Conservation (phyloP, 306 rosid genomes). For the Gynostemma pentaphyllum region DNA sequence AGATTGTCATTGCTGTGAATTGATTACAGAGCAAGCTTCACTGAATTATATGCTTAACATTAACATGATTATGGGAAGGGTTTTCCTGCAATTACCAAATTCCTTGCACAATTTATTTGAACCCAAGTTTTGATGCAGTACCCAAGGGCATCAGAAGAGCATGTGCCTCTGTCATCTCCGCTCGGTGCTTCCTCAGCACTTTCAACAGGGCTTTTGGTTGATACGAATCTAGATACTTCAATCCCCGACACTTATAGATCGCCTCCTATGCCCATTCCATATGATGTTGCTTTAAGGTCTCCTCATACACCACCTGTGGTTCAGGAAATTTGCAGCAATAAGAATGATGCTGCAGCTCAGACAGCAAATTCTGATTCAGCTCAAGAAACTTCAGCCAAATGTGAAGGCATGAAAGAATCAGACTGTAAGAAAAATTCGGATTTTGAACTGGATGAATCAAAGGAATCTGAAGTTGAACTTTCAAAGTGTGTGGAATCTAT, state of each 20-base stretch:
- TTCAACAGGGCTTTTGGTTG: conserved; percentile 63
- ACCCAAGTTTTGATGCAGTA: conserved; percentile 40
- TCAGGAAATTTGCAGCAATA: conserved; percentile 40
- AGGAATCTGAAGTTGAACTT: conserved; percentile 58
- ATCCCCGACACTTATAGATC: conserved; percentile 82
- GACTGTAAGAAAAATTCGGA: conserved; percentile 38
- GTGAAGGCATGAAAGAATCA: conserved; percentile 44
- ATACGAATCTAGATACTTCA: conserved; percentile 77
- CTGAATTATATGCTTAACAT: not conserved
- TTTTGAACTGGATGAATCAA: conserved; percentile 28
- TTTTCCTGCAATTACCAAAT: not conserved
- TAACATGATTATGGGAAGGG: not conserved
- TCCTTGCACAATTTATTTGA: conserved; percentile 4
- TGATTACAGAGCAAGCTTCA: not conserved
- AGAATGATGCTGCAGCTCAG: conserved; percentile 31
- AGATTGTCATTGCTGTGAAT: not conserved
- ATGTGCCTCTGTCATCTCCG: conserved; percentile 62
- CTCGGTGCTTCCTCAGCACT: conserved; percentile 37
- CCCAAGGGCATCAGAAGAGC: conserved; percentile 74
- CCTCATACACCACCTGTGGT: conserved; percentile 45
- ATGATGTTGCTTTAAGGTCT: conserved; percentile 33
- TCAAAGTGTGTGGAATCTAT: conserved; percentile 39
- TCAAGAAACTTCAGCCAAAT: conserved; percentile 37
- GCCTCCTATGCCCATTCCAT: conserved; percentile 84
- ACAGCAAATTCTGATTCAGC: conserved; percentile 45